phyloP scores from a whole-genome alignment of 2,329 filamentous ascomycete species.

The Paracamarosporium sp. region DNA sequence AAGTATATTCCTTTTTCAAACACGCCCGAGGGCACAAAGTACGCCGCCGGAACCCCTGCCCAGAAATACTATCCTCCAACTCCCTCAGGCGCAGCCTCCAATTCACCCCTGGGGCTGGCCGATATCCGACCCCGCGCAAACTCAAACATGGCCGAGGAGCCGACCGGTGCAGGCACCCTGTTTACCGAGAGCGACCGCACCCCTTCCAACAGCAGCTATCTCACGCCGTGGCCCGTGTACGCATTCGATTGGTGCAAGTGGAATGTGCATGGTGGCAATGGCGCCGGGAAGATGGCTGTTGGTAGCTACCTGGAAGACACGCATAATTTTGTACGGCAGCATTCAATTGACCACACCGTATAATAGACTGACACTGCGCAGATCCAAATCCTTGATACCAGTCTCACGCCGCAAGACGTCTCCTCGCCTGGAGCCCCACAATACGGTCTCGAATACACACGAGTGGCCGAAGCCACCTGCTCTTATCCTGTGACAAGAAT shows the following conservation, averaged over 20 bases:
- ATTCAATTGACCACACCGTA: background rate
- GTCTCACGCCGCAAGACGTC: conserved; percentile 72
- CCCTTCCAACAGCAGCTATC: conserved; percentile 84
- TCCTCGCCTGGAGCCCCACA: conserved; percentile 74
- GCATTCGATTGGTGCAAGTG: conserved; percentile 99
- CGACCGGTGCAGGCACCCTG: conserved; percentile 63
- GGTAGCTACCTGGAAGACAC: conserved; percentile 98
- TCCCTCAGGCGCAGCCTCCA: conserved; percentile 69
- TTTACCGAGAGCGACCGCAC: conserved; percentile 72
- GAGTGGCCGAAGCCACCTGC: conserved; percentile 94
- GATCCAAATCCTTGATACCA: conserved; percentile 97
- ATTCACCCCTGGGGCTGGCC: conserved; percentile 87
- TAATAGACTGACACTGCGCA: conserved; percentile 46
- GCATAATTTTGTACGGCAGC: conserved; percentile 83
- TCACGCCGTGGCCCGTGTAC: conserved; percentile 94
- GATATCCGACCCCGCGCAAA: conserved; percentile 90
- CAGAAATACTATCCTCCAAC: conserved; percentile 66
- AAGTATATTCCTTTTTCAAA: conserved; percentile 69
- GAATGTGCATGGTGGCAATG: conserved; percentile 72
- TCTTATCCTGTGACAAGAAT: conserved; percentile 96
- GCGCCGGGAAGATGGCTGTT: conserved; percentile 90
- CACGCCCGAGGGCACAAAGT: conserved; percentile 66
- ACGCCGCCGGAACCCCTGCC: conserved; percentile 48
- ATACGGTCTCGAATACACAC: conserved; percentile 85
- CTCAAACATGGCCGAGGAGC: conserved; percentile 76